Base-by-base conservation (phyloP, 192 early-diverging fungal genomes). In the Podila clonocystis region DNA sequence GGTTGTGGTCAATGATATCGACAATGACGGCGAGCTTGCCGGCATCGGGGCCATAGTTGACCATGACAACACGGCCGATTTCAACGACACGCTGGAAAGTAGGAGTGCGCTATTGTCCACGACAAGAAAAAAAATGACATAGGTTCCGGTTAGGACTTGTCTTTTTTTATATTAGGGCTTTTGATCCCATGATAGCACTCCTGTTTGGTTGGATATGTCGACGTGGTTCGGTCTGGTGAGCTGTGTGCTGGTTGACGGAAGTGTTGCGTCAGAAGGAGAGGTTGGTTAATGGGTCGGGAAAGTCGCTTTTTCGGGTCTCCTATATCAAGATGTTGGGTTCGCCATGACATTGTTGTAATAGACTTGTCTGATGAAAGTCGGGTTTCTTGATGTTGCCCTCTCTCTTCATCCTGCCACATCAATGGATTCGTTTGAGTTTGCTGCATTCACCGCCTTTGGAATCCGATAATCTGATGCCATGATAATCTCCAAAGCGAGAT, bases 1-100 rank as follows among this genome's bases (percentile, higher is more conserved):
- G 92, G 89, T 94, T 95, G 93, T 99, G 97, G 90, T 99, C 98
- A 82, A 99, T 93, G 85, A 99, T 98, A 86, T 99, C 98, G 70
- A 99, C 94, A 88, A 99, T 94, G 83, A 97, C 95, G 85, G 97
- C 97, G 76, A 99, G 91, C 91, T 99, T 99, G 82, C 96, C 96
- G 84, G 93, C 92, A 85, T 97, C 92, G 73, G 90, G 88, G 74
- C 98, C 98, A 91, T 93, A 91, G 89, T 93, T 98, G 83, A 99
- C 82, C 75, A 97, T 89, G 84, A 99, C 97, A 68, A 99, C 96
- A 88, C 97, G 96, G 84, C 97, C 97, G 88, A 98, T 92, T 90
- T 99, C 95, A 85, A 98, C 97, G 86, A 94, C 90, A 88, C 94
- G 93, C 86, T 94, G 91, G 90, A 95, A 96, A 75, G 92, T 85